phyloP scores from a whole-genome alignment of 2,329 filamentous ascomycete species.

The Talaromyces sp. region DNA sequence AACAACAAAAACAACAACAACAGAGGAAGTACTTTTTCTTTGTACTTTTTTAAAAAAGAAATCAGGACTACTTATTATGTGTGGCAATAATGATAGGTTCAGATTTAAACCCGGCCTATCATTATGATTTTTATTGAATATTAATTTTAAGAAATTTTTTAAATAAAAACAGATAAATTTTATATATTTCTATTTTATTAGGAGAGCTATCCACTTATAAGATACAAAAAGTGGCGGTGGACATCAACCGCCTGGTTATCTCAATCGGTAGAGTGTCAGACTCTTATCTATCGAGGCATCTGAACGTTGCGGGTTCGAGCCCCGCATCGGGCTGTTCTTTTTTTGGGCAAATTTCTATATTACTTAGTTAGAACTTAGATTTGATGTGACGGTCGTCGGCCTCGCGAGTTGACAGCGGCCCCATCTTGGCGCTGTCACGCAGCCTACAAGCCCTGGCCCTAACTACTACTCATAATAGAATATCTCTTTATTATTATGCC shows the following conservation, averaged over 20 bases:
- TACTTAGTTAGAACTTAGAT: too few species aligned
- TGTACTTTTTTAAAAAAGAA: not conserved
- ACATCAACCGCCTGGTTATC: not conserved
- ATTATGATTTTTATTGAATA: not conserved
- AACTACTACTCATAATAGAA: too few species aligned
- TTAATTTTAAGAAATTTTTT: not conserved
- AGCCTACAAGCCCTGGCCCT: too few species aligned
- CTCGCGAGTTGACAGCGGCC: too few species aligned
- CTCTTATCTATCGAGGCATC: not conserved
- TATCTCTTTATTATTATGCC: too few species aligned
- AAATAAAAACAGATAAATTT: not conserved
- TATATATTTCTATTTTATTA: too few species aligned
- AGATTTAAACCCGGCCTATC: not conserved
- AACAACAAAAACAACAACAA: not conserved
- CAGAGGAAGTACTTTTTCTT: too few species aligned
- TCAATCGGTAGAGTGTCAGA: slow-evolving; percentile 4
- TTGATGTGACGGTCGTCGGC: too few species aligned
- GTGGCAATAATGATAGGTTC: not conserved
- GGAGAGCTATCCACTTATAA: not conserved
- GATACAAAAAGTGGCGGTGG: not conserved
- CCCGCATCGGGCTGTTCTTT: not conserved
- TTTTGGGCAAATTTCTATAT: too few species aligned
- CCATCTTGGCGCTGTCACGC: too few species aligned
- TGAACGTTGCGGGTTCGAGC: too few species aligned
- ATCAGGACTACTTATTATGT: not conserved